phyloP scores from a whole-genome alignment of 768 basidiomycete genomes.

The Boletus fagicola region DNA sequence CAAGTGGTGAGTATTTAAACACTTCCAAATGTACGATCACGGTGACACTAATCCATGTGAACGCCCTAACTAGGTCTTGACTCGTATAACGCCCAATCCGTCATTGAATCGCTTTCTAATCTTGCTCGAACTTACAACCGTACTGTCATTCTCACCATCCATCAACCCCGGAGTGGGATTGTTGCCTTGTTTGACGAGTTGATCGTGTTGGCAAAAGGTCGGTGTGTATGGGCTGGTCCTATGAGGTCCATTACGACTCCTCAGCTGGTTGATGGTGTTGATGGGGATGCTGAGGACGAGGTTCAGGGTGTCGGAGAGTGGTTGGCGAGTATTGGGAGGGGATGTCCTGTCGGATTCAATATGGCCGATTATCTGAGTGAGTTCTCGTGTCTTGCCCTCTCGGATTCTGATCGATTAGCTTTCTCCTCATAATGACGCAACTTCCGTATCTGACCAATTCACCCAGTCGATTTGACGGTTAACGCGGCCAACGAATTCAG shows the following conservation, averaged over 20 bases:
- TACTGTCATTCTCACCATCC: constrained; percentile 96
- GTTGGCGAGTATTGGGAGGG: constrained; percentile 72
- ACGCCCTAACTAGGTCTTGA: constrained; percentile 64
- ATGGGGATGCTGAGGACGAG: constrained; percentile 15
- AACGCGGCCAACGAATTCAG: constrained; percentile 45
- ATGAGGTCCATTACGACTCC: constrained; percentile 18
- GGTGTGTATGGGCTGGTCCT: constrained; percentile 39
- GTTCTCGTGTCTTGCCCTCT: constrained; percentile 29
- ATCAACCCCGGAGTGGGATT: constrained; percentile 97
- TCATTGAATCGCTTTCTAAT: constrained; percentile 83
- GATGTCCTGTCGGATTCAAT: constrained; percentile 93
- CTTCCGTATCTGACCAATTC: constrained; percentile 5
- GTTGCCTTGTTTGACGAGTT: constrained; percentile 94
- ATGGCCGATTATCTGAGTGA: constrained; percentile 94
- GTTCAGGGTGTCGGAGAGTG: constrained; percentile 47
- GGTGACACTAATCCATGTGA: neutral
- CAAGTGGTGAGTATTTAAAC: constrained; percentile 62
- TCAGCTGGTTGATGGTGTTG: constrained; percentile 6
- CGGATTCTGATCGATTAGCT: neutral
- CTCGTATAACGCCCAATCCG: constrained; percentile 93
- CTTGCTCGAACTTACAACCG: constrained; percentile 88
- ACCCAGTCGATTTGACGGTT: constrained; percentile 69
- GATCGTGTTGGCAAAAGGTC: constrained; percentile 80
- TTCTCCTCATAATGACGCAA: neutral
- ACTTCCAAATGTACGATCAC: neutral